Evolutionary conservation across 2,329 filamentous ascomycete genomes (phyloP).

Genomic region (Sporothrix schenckii): DNA sequence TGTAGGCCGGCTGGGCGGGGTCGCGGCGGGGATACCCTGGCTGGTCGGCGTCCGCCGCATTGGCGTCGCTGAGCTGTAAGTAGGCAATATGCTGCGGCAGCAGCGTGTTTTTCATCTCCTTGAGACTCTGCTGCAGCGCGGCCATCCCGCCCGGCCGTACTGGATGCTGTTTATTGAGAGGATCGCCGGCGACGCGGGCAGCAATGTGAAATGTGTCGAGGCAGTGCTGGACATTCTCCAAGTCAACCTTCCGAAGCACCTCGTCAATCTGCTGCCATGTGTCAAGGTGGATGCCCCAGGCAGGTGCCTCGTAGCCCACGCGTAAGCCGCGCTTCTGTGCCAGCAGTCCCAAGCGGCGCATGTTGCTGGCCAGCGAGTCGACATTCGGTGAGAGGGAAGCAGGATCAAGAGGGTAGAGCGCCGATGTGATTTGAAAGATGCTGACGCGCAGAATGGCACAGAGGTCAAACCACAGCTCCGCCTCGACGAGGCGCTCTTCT

Average conservation of each 20-base stretch:
- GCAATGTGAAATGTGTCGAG: constrained; percentile 15
- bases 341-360: background rate
- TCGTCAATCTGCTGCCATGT: constrained; percentile 20
- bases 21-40: background rate
- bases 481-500: background rate
- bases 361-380: constrained; percentile 1
- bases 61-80: constrained; percentile 9
- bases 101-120: background rate
- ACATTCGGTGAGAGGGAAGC: background rate
- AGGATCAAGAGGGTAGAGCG: constrained; percentile 1
- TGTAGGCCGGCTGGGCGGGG: background rate
- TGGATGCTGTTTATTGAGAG: background rate
- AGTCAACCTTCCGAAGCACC: background rate
- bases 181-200: constrained; percentile 13
- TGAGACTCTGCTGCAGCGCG: background rate
- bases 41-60: constrained; percentile 1
- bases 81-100: background rate
- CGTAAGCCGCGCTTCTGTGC: background rate
- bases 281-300: constrained; percentile 16
- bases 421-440: constrained; percentile 12
- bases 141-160: background rate
- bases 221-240: constrained; percentile 8
- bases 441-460: background rate
- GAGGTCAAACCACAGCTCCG: constrained; percentile 19
- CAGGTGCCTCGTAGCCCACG: constrained; percentile 11